A percentile compares a stretch with the other conserved stretches of the same genome.
phyloP scores from a whole-genome alignment of 352 stramenopile genomes.

The Pythium aphanidermatum region DNA sequence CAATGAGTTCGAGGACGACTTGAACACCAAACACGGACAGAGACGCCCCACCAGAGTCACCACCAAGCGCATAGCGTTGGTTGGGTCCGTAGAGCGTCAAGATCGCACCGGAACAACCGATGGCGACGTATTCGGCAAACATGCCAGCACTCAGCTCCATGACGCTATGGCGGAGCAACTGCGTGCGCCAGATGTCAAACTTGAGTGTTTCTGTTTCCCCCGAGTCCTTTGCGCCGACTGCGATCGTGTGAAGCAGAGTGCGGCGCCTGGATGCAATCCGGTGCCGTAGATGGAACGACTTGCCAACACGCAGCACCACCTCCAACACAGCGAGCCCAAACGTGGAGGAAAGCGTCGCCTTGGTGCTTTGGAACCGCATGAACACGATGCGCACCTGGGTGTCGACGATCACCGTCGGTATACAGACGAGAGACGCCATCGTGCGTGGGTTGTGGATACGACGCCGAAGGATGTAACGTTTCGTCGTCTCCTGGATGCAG shows the following conservation, averaged over 20 bases:
- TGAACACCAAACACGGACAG: too few relatives aligned
- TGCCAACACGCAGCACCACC: too few relatives aligned
- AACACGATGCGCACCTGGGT: constrained; percentile 32
- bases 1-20: too few relatives aligned
- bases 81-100: too few relatives aligned
- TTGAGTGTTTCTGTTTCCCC: too few relatives aligned
- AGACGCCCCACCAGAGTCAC: too few relatives aligned
- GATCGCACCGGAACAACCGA: constrained; percentile 1
- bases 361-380: constrained; percentile 19
- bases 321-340: constrained; percentile 17
- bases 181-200: not conserved
- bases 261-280: too few relatives aligned
- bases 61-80: too few relatives aligned
- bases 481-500: not conserved
- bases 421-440: constrained; percentile 17
- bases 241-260: too few relatives aligned
- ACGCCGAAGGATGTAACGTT: not conserved
- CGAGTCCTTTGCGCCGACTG: too few relatives aligned
- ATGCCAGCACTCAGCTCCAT: not conserved
- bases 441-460: not conserved
- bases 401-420: constrained; percentile 31
- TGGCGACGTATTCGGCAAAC: constrained; percentile 4
- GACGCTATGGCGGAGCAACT: not conserved
- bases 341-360: constrained; percentile 14
- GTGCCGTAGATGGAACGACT: too few relatives aligned